Percentiles rank a stretch among this genome's conserved stretches.
Evolutionary conservation across 2,329 filamentous ascomycete genomes (phyloP).

Genomic region (Trichophyton benhamiae): DNA sequence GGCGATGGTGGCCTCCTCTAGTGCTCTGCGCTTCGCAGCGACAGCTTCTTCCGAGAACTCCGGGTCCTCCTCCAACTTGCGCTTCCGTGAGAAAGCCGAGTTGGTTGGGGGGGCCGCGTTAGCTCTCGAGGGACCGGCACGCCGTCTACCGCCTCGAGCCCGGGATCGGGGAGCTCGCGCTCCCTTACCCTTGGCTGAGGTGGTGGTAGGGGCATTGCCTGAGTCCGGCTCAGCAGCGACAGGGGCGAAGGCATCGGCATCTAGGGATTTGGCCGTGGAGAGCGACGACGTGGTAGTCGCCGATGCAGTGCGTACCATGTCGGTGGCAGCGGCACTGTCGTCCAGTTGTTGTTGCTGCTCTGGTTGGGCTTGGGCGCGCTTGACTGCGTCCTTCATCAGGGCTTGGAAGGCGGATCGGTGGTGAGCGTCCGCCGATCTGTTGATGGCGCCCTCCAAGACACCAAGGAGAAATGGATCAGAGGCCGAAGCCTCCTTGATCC

Average conservation of each 20-base stretch:
- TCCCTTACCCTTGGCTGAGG: constrained; percentile 17
- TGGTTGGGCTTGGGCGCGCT: constrained; percentile 11
- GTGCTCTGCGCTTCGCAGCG: constrained; percentile 17
- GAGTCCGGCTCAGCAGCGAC: constrained; percentile 14
- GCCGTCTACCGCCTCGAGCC: constrained; percentile 8
- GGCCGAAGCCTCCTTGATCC: constrained; percentile 19
- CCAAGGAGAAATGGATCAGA: constrained; percentile 24
- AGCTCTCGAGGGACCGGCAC: constrained; percentile 7
- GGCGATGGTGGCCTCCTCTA: constrained; percentile 13
- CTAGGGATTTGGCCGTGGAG: constrained; percentile 30
- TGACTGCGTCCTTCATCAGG: constrained; percentile 21
- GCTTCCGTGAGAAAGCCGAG: constrained; percentile 19
- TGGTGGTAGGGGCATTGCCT: constrained; percentile 7
- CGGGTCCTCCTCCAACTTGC: constrained; percentile 20
- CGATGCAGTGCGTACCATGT: constrained; percentile 16
- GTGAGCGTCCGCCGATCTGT: constrained; percentile 18
- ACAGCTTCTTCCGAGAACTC: constrained; percentile 19
- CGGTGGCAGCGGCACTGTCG: constrained; percentile 9
- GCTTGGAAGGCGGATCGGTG: constrained; percentile 22
- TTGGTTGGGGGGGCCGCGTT: constrained; percentile 15
- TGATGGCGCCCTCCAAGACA: constrained; percentile 21
- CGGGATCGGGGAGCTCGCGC: constrained; percentile 20
- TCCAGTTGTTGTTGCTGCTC: neutral
- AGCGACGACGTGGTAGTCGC: constrained; percentile 23
- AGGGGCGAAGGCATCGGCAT: constrained; percentile 23